Base-by-base conservation (phyloP, 163 green algal genomes). In the Scenedesmus sp. region DNA sequence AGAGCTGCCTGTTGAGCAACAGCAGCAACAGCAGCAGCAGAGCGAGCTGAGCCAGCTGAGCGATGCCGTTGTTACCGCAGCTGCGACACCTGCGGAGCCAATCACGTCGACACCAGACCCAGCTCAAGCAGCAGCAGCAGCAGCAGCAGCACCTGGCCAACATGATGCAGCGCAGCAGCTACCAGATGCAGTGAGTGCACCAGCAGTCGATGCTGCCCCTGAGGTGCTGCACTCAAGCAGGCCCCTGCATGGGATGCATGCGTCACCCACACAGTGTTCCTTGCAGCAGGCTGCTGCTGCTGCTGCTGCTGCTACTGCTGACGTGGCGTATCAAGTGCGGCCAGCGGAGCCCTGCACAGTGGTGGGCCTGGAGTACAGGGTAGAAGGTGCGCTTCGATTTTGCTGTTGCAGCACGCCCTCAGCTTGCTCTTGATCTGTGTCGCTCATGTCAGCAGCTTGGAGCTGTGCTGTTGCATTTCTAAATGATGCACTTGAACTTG, bases 321-420 rank as follows among this genome's bases (percentile, higher is more conserved):
- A 37, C 24, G 24, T 59, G 82, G 53, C 51, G 10, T 85, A 59
- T 61, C 6, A 82, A 22, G 65, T 92, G 89, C 80, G 81, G 20
- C 82, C 89, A 20, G 89, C 70, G 35, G 89, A 92, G 81, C 89
- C 89, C 0, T 92, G 89, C 40, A 61, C 30, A 15, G 81, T 92
- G 18, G 68, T 86, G 44, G 65, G 70, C n/a, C 24, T 92, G 37
- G 89, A 92, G 37, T 92, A 89, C 65, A 16, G 37, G 2, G 51
- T 91, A 56, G 56, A 87, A 72, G 86, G 86, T 91, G 35, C 35
- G 70, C 24, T 33, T 13, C 18, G 9, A 76, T 10, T 33, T 33
- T 5, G 61, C 61, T 76, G 22, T 22, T 76, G 61, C 61, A 33
- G 22, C 13, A n/a, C n/a, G n/a, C n/a, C n/a, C n/a, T n/a, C n/a